Base-by-base conservation (phyloP, 768 basidiomycete species). In the Calocera viscosa region DNA sequence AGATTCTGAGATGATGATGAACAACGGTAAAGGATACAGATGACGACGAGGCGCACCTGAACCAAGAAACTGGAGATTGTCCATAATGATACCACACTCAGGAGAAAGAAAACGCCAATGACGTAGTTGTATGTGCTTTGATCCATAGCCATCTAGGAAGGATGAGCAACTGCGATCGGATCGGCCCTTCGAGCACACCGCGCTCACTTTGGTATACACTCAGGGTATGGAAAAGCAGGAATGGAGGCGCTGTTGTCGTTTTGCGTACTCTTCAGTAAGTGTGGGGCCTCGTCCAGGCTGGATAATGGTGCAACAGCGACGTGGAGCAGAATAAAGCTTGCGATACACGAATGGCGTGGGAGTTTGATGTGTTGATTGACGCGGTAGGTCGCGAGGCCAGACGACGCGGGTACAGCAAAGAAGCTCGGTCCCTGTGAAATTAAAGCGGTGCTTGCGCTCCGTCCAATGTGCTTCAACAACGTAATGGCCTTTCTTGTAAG, bases 51-150 rank as follows among this genome's bases (percentile, higher is more conserved):
- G 32, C 68, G 47, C 70, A 87, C 90, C 82, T 92, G 89, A 12
- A 89, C 94, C 41, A 95, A 80, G 72, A 94, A 95, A 75, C 88
- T 94, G 60, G 88, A 89, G 12, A 81, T 77, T 17, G 94, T 95
- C 94, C 94, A 97, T 14, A 96, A 81, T 38, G 90, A 68, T 39
- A 92, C 91, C 64, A 94, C 91, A 22, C 85, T 67, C 1, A 91
- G 73, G 24, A 94, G 82, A 47, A 93, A 78, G 30, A 78, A 77
- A 65, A 93, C 85, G 64, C 91, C 91, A 32, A 84, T 71, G 26
- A 76, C 64, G 73, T 84, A 86, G 67, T 82, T 32, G 53, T 60
- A 60, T 10, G 26, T 60, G 24, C 26, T 28, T 30, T 60, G 11
- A 32, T 60, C 53, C 14, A 60, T 11, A 60, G 53, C 53, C 53